These are phyloP conservation scores for Candida quercuum DNA, from an alignment of 805 yeast species.

Conservation along the genomic window DNA sequence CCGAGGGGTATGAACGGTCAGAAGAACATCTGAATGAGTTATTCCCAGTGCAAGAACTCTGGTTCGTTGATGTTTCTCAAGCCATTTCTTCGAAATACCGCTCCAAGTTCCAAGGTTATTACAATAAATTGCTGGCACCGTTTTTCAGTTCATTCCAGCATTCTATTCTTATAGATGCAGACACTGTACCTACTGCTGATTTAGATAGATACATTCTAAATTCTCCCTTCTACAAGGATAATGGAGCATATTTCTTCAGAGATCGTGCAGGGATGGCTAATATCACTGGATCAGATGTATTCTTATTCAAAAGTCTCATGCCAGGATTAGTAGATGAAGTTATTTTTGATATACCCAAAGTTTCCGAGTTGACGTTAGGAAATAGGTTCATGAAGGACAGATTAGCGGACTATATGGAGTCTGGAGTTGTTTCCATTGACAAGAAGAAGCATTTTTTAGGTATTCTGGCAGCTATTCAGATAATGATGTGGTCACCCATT, in stretches of 20 bases:
- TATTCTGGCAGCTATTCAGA: conserved; percentile 35
- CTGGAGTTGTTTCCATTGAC: conserved; percentile 41
- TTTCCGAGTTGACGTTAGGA: conserved; percentile 28
- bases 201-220: conserved; percentile 29
- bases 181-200: conserved; percentile 40
- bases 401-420: conserved; percentile 37
- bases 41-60: conserved; percentile 30
- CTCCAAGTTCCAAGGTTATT: conserved; percentile 31
- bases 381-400: conserved; percentile 35
- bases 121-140: conserved; percentile 43
- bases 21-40: conserved; percentile 5
- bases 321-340: conserved; percentile 35
- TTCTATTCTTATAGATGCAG: conserved; percentile 46
- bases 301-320: conserved; percentile 38
- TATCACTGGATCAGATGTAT: conserved; percentile 19
- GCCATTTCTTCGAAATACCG: conserved; percentile 16
- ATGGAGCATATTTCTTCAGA: conserved; percentile 38
- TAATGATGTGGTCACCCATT: conserved; percentile 35
- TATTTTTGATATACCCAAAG: conserved; percentile 31
- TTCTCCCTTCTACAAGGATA: conserved; percentile 25
- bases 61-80: conserved; percentile 33
- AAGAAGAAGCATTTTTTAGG: conserved; percentile 45
- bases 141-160: conserved; percentile 46
- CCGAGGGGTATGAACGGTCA: background rate
- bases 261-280: conserved; percentile 36